Base-by-base conservation (phyloP, 2,329 filamentous ascomycete genomes). In the Albifimbria verrucaria region DNA sequence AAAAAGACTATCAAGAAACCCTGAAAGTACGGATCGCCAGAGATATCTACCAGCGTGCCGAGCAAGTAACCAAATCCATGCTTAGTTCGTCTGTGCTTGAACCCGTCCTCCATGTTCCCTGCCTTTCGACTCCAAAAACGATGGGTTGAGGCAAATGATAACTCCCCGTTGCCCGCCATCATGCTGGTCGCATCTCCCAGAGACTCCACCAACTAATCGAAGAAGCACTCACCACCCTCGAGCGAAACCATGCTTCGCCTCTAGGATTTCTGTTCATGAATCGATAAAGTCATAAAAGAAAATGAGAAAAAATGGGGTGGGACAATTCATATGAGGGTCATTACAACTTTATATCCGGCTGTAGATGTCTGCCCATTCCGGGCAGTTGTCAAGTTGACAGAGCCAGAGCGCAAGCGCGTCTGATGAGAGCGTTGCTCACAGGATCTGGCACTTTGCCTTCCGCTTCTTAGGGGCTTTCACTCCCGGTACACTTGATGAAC, bases 401-500 rank as follows among this genome's bases (percentile, higher is more conserved):
- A 22, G 43, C 32, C 32, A 39, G 32, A 12, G 6, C 4, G 32
- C 32, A 39, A n/a, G 32, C 32, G 4, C 32, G 32, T 39, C 32
- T 39, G 18, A 12, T 6, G 21, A 23, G 48, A 47, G 26, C 46
- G 53, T 54, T 51, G 55, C 69, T 83, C 78, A 95, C 68, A 95
- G 79, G 71, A 93, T 83, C 70, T 82, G 84, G 79, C 90, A 95
- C 72, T 82, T 89, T 77, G 44, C 20, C 44, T 89, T 92, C 85
- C 90, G 94, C 78, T 87, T 87, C 80, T 86, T 90, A 75, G 77
- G 68, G 60, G 69, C 67, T 54, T 74, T 74, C 53, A 77, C 65
- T 52, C 74, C 73, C 39, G 75, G 72, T 56, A 77, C 68, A 46
- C 68, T 69, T 55, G 68, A 62, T 55, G 68, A 68, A 44, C 67